Percentiles rank a stretch among this genome's conserved stretches.
These are phyloP conservation scores for Cryptosporidium meleagridis DNA, from an alignment of 169 alveolate species.

Conservation along the genomic window DNA sequence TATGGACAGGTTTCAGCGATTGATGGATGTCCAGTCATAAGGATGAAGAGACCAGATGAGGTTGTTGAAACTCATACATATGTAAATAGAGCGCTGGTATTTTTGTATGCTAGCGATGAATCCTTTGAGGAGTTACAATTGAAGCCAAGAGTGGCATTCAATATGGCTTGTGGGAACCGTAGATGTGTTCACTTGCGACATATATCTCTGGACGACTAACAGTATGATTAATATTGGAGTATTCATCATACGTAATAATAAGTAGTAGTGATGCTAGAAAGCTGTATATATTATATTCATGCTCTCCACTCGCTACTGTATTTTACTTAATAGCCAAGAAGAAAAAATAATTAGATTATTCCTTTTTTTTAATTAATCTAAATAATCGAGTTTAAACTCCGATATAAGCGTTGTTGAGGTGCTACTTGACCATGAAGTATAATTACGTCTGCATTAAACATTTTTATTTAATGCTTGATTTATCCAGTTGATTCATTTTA, in stretches of 20 bases:
- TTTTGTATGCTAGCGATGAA: conserved; percentile 89
- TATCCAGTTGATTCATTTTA: background rate
- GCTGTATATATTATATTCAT: background rate
- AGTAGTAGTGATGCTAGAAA: background rate
- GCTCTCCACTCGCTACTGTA: background rate
- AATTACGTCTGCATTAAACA: too few species aligned
- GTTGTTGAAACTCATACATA: conserved; percentile 85
- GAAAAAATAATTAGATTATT: too few species aligned
- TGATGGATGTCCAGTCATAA: conserved; percentile 88
- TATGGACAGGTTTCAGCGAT: conserved; percentile 86
- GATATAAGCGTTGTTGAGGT: background rate
- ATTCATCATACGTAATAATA: background rate
- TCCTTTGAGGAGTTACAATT: conserved; percentile 89
- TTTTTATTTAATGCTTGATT: background rate
- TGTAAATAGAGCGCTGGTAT: conserved; percentile 89
- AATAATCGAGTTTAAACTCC: background rate
- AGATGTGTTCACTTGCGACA: conserved; percentile 91
- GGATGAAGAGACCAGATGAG: conserved; percentile 87
- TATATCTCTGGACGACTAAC: conserved; percentile 86
- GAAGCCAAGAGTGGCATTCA: conserved; percentile 87
- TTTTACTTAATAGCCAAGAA: background rate
- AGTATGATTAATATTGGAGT: background rate
- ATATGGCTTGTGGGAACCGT: conserved; percentile 91
- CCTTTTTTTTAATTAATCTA: background rate
- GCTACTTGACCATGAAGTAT: background rate